Conservation (phyloP, 805 yeast genomes). For the Komagataella pastoris region DNA sequence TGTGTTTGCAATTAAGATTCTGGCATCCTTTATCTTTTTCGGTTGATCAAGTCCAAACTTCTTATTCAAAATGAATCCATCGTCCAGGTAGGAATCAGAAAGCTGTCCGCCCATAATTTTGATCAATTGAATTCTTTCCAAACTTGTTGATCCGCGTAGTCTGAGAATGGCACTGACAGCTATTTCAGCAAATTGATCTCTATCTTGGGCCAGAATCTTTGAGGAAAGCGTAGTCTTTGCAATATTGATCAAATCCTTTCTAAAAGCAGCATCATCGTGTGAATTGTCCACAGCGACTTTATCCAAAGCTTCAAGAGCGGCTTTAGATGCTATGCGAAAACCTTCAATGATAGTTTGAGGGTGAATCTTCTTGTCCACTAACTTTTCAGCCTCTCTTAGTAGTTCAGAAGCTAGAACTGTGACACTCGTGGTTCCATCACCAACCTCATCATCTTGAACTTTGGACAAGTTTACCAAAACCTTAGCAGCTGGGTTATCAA, state of each 20-base stretch:
- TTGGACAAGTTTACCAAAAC: slow-evolving; percentile 89
- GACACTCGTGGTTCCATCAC: slow-evolving; percentile 97
- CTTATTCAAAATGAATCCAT: slow-evolving; percentile 88
- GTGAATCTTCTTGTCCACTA: slow-evolving; percentile 86
- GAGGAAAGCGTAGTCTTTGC: slow-evolving; percentile 91
- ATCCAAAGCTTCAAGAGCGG: slow-evolving; percentile 76
- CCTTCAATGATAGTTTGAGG: slow-evolving; percentile 98
- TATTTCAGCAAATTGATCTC: slow-evolving; percentile 73
- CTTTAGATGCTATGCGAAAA: slow-evolving; percentile 73
- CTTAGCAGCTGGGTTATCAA: slow-evolving; percentile 96
- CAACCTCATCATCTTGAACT: slow-evolving; percentile 97
- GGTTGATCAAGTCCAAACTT: slow-evolving; percentile 93
- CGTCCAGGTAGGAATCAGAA: slow-evolving; percentile 86
- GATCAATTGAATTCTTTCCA: slow-evolving; percentile 86
- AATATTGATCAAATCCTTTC: slow-evolving; percentile 68
- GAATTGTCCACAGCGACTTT: slow-evolving; percentile 67
- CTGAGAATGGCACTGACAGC: slow-evolving; percentile 93
- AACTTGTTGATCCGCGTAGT: slow-evolving; percentile 73
- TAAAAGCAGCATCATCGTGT: slow-evolving; percentile 40
- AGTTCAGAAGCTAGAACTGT: slow-evolving; percentile 86
- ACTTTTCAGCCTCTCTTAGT: slow-evolving; percentile 85
- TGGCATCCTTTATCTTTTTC: slow-evolving; percentile 68
- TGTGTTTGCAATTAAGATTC: slow-evolving; percentile 86
- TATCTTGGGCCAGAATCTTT: slow-evolving; percentile 90
- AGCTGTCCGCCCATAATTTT: slow-evolving; percentile 90